phyloP scores from a whole-genome alignment of 441 rosid genomes.

The Bruguiera hainesii region DNA sequence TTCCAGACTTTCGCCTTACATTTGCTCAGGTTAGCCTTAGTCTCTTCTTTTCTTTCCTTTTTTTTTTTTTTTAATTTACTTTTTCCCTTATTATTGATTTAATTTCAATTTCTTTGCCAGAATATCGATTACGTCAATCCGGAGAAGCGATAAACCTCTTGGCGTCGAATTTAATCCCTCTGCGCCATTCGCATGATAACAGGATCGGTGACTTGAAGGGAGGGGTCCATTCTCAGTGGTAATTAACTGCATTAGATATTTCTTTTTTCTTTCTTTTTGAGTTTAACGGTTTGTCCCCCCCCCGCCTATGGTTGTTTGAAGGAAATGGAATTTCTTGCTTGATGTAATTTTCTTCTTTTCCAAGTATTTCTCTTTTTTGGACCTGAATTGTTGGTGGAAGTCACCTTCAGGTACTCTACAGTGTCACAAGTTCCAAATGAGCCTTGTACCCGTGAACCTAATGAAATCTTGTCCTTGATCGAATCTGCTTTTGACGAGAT shows the following conservation, averaged over 20 bases:
- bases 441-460: conserved; percentile 27
- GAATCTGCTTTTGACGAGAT: conserved; percentile 42
- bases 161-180: conserved; percentile 26
- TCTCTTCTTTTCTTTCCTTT: background rate
- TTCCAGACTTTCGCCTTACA: conserved; percentile 35
- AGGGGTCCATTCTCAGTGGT: conserved; percentile 40
- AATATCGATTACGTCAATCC: conserved; percentile 20
- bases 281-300: background rate
- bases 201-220: conserved; percentile 20
- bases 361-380: background rate
- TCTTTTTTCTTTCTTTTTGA: background rate
- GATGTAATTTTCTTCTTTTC: background rate
- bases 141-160: conserved; percentile 18
- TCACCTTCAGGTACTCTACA: conserved; percentile 64
- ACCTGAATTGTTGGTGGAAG: conserved; percentile 44
- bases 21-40: conserved; percentile 38
- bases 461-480: conserved; percentile 46
- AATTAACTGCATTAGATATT: conserved; percentile 3
- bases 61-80: background rate
- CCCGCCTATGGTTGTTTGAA: background rate
- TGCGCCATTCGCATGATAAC: conserved; percentile 15
- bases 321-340: no score
- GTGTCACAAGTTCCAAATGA: conserved; percentile 37
- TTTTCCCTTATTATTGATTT: background rate
- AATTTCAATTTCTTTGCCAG: conserved; percentile 19